Conservation (phyloP, 176 grass and related monocot genomes). For the Paspalum notatum region DNA sequence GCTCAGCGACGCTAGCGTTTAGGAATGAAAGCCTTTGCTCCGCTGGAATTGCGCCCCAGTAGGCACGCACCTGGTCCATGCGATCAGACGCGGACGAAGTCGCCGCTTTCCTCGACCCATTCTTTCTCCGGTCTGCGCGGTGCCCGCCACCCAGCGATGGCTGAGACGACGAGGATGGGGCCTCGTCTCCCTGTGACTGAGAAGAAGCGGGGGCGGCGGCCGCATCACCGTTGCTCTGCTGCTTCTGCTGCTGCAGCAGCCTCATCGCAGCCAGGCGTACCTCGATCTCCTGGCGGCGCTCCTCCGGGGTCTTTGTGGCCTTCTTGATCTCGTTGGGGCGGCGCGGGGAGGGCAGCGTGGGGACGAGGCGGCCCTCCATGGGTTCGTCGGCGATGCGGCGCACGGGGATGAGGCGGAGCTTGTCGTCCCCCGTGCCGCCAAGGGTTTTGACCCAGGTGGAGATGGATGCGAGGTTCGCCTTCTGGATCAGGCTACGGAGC, state of each 20-base stretch:
- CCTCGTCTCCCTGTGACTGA: conserved; percentile 51
- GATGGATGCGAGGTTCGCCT: conserved; percentile 82
- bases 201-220: not conserved
- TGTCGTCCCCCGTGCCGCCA: conserved; percentile 63
- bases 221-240: conserved; percentile 34
- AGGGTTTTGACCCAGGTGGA: conserved; percentile 88
- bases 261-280: conserved; percentile 68
- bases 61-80: conserved; percentile 73
- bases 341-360: conserved; percentile 41
- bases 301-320: conserved; percentile 79
- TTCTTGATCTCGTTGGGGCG: conserved; percentile 94
- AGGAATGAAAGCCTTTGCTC: conserved; percentile 61
- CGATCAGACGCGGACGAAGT: conserved; percentile 38
- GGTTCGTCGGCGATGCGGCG: conserved; percentile 63
- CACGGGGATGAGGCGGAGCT: conserved; percentile 68
- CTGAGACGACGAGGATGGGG: conserved; percentile 56
- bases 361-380: conserved; percentile 70
- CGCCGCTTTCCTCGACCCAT: conserved; percentile 51
- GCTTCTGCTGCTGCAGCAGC: conserved; percentile 70
- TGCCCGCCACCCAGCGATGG: conserved; percentile 35
- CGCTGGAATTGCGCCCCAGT: conserved; percentile 56
- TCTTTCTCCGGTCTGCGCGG: conserved; percentile 64
- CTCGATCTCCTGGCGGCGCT: conserved; percentile 96
- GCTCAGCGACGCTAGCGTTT: conserved; percentile 55
- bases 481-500: conserved; percentile 70